These are phyloP conservation scores for Gremmenia infestans DNA, from an alignment of 2,329 filamentous ascomycete genomes.

Conservation along the genomic window DNA sequence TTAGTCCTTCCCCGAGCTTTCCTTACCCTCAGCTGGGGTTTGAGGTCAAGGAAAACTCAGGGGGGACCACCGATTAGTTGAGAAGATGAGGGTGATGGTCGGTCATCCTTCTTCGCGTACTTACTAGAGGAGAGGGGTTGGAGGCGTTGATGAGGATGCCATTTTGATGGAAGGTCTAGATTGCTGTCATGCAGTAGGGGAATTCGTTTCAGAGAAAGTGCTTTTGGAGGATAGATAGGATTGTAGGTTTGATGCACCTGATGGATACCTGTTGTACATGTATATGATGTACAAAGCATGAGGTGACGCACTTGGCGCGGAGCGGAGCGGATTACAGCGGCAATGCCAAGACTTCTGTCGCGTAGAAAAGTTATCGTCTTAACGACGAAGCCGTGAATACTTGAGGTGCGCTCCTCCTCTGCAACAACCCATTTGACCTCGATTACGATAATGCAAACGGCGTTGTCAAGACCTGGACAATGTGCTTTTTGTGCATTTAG, in stretches of 20 bases:
- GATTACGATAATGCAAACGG: conserved; percentile 36
- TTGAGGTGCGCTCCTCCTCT: no score
- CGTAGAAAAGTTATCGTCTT: not conserved
- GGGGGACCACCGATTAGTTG: not conserved
- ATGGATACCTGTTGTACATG: no score
- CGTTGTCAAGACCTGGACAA: conserved; percentile 32
- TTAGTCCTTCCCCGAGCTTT: no score
- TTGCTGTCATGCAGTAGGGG: conserved; percentile 2
- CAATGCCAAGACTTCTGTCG: not conserved
- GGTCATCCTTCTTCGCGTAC: conserved; percentile 22
- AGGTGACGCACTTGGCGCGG: not conserved
- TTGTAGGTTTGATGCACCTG: not conserved
- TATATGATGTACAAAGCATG: not conserved
- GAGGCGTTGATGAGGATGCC: conserved; percentile 65
- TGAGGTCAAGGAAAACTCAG: no score
- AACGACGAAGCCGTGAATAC: no score
- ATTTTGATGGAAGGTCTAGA: conserved; percentile 38
- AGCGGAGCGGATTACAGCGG: not conserved
- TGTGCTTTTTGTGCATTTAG: conserved; percentile 39
- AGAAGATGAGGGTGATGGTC: not conserved
- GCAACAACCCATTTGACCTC: not conserved
- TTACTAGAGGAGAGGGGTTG: conserved; percentile 70
- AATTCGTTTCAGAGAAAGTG: not conserved
- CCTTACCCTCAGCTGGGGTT: no score
- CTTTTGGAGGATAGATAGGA: not conserved